Base-by-base conservation (phyloP, 2,329 filamentous ascomycete genomes). In the Ophiostoma pallidulum region DNA sequence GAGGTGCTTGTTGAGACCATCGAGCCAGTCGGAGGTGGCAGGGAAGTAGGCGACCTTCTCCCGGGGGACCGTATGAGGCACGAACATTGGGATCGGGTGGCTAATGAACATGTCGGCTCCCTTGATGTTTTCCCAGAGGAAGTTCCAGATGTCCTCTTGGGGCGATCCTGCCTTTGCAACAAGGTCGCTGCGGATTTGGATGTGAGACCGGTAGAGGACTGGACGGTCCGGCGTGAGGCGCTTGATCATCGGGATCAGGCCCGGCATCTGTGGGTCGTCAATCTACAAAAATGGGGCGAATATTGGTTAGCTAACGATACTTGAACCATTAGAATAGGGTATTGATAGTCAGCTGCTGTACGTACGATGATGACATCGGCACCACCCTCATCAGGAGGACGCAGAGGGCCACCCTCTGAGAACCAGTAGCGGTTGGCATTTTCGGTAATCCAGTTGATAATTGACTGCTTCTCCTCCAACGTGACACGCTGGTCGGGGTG, bases 251-350 rank as follows among this genome's bases (percentile, higher is more conserved):
- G 82, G 80, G 46, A 91, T 86, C 32, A 92, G 69, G 6, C 77
- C 78, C 3, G 86, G 85, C 86, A 91, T 91, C 63, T 92, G 86
- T 2, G 86, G 85, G 56, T 92, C 86, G 57, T 92, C 86, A 45
- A 91, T 78, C 73, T 76, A 14, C 3, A 8, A 20, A 14, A n/a
- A n/a, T n/a, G n/a, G n/a, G n/a, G n/a, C n/a, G n/a, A n/a, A n/a
- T n/a, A n/a, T n/a, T 28, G 13, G 42, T 49, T 48, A 48, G 20
- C 3, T n/a, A n/a, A n/a, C n/a, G n/a, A n/a, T n/a, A n/a, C n/a
- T n/a, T n/a, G n/a, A n/a, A n/a, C n/a, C n/a, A n/a, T n/a, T n/a
- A n/a, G n/a, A n/a, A n/a, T n/a, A n/a, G n/a, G n/a, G n/a, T n/a
- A n/a, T n/a, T n/a, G n/a, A n/a, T n/a, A 13, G 51, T 42, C 31